Evolutionary conservation across 805 yeast species (phyloP).

Genomic region (Saccharomycopsis schoenii): DNA sequence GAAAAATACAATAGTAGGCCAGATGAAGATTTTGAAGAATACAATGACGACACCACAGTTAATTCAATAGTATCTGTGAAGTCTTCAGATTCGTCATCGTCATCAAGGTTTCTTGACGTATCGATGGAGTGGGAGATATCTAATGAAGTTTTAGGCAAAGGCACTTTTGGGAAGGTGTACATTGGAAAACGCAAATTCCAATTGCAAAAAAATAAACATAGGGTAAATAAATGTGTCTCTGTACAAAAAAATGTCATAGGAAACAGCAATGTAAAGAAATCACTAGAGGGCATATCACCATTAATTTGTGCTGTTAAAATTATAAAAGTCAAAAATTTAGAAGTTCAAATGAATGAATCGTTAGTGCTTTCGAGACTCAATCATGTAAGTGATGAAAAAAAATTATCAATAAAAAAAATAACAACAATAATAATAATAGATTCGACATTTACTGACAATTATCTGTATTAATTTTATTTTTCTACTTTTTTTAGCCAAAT

Average conservation of each 20-base stretch:
- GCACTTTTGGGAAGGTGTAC: slow-evolving; percentile 48
- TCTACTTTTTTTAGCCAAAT: slow-evolving; percentile 30
- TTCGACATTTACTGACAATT: neutral
- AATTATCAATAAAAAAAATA: neutral
- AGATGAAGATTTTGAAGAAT: neutral
- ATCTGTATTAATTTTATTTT: neutral
- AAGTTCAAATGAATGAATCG: slow-evolving; percentile 32
- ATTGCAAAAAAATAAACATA: slow-evolving; percentile 16
- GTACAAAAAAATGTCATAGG: neutral
- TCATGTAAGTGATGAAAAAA: slow-evolving; percentile 28
- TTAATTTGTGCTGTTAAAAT: slow-evolving; percentile 43
- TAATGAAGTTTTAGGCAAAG: slow-evolving; percentile 38
- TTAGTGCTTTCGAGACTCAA: slow-evolving; percentile 29
- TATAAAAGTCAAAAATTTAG: slow-evolving; percentile 25
- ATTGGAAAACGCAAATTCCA: slow-evolving; percentile 3
- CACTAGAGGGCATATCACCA: slow-evolving; percentile 22
- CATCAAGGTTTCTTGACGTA: neutral
- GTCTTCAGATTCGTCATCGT: neutral
- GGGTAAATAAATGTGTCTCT: neutral
- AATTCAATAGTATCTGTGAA: neutral
- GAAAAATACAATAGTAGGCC: slow-evolving; percentile 15
- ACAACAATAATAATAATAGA: neutral
- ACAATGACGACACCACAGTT: neutral
- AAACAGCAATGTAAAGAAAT: neutral
- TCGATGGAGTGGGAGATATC: slow-evolving; percentile 32